Evolutionary conservation across 1,139 yeast species (phyloP).

Genomic region (Candida neerlandica): DNA sequence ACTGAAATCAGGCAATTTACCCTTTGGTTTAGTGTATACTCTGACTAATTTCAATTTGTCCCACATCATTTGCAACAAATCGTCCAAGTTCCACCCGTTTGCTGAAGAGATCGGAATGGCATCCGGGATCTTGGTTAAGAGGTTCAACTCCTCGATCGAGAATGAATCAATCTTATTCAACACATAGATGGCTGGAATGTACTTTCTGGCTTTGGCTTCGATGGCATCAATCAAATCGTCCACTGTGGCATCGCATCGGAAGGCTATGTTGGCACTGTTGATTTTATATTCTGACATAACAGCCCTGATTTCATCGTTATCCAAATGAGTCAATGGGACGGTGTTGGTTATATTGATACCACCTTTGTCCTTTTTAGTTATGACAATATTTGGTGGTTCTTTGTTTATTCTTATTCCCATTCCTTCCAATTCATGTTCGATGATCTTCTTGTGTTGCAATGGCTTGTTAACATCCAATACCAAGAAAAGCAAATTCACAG

Average conservation of each 20-base stretch:
- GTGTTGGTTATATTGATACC: constrained; percentile 94
- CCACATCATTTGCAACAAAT: constrained; percentile 94
- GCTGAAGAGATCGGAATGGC: constrained; percentile 97
- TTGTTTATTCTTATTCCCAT: constrained; percentile 94
- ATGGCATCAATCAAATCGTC: constrained; percentile 94
- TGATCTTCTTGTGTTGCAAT: constrained; percentile 86
- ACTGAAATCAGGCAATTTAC: constrained; percentile 85
- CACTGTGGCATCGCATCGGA: constrained; percentile 96
- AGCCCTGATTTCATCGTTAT: constrained; percentile 90
- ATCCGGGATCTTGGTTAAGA: constrained; percentile 87
- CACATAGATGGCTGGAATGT: constrained; percentile 93
- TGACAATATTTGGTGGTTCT: constrained; percentile 86
- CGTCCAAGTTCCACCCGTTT: constrained; percentile 95
- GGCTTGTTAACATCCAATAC: constrained; percentile 97
- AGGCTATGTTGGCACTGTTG: constrained; percentile 95
- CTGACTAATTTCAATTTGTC: constrained; percentile 83
- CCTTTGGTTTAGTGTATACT: constrained; percentile 97
- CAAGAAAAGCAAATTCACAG: constrained; percentile 89
- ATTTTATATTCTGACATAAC: constrained; percentile 95
- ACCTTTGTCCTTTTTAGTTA: constrained; percentile 92
- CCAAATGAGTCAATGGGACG: constrained; percentile 87
- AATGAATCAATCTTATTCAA: constrained; percentile 94
- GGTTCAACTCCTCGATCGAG: constrained; percentile 88
- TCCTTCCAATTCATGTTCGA: constrained; percentile 94
- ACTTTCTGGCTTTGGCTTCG: constrained; percentile 85